Evolutionary conservation across 2,329 filamentous ascomycete species (phyloP).

Genomic region (Diaporthe caulivora): DNA sequence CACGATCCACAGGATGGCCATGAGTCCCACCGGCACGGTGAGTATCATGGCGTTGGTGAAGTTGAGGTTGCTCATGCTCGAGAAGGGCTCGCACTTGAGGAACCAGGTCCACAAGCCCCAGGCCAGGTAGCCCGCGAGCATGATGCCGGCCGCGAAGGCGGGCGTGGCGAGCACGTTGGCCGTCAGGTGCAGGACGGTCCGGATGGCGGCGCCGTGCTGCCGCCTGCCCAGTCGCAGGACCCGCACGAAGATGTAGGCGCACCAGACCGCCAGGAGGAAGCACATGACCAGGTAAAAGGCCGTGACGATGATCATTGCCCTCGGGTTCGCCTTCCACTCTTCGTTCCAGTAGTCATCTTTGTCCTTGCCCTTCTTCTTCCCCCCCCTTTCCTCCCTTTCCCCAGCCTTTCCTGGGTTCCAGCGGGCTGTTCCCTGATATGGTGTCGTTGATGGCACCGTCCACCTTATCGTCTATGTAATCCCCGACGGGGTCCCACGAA

Average conservation of each 20-base stretch:
- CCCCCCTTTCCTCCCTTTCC: neutral
- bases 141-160: neutral
- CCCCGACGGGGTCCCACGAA: neutral
- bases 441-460: neutral
- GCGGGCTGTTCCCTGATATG: neutral
- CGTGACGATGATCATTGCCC: neutral
- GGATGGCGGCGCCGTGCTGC: neutral
- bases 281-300: neutral
- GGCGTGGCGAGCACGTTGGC: constrained; percentile 18
- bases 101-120: constrained; percentile 9
- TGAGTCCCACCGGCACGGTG: neutral
- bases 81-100: neutral
- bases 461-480: neutral
- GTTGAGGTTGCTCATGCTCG: neutral
- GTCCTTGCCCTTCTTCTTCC: neutral
- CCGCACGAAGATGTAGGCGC: neutral
- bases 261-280: neutral
- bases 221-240: neutral
- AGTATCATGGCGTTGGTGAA: constrained; percentile 12
- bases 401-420: neutral
- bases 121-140: neutral
- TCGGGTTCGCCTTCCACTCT: neutral
- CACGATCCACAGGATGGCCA: neutral
- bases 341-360: neutral
- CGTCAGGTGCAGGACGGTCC: neutral